phyloP scores from a whole-genome alignment of 768 basidiomycete genomes.

The Cyathus striatus region DNA sequence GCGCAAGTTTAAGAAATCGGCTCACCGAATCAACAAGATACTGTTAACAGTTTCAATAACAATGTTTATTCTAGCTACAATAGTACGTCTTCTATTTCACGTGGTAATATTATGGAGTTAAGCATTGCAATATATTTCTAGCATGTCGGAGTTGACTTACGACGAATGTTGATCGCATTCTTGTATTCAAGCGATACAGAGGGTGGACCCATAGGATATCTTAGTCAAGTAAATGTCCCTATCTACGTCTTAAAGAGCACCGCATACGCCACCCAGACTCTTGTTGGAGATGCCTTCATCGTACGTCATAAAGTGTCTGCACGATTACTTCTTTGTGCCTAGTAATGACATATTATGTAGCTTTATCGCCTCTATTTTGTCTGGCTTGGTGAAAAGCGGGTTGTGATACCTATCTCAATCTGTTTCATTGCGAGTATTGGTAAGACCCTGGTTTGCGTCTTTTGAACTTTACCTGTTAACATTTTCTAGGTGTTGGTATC shows the following conservation, averaged over 20 bases:
- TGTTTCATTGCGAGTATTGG: neutral
- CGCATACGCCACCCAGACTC: neutral
- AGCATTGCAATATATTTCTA: too few relatives aligned
- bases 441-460: neutral
- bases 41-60: neutral
- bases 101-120: neutral
- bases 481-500: neutral
- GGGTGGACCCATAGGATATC: neutral
- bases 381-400: neutral
- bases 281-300: too few relatives aligned
- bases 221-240: neutral
- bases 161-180: neutral
- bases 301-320: neutral
- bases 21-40: neutral
- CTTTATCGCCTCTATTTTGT: neutral
- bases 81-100: neutral
- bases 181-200: neutral
- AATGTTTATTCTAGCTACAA: neutral
- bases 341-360: neutral
- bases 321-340: neutral
- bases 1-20: neutral
- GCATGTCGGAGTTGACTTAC: neutral
- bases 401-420: neutral
- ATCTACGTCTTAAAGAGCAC: neutral
- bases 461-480: neutral